Evolutionary conservation across 495 filamentous ascomycete genomes (phyloP).

Genomic region (Gamarada debralockiae): DNA sequence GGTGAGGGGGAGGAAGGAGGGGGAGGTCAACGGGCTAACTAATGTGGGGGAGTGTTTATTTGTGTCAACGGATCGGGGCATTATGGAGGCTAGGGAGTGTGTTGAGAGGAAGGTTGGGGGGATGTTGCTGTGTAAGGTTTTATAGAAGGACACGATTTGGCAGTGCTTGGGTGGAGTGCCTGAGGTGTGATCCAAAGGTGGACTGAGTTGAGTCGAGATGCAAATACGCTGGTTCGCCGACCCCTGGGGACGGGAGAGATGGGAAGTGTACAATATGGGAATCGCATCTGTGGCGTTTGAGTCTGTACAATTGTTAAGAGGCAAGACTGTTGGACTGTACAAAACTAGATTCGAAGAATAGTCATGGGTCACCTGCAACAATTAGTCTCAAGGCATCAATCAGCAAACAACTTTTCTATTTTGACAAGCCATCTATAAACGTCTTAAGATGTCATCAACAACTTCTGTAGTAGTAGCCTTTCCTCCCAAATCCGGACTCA

Average conservation of each 20-base stretch:
- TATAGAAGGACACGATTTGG: constrained; percentile 20
- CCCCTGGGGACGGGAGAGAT: background rate
- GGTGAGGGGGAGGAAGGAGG: constrained; percentile 58
- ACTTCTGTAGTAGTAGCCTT: constrained; percentile 85
- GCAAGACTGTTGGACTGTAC: too few species aligned
- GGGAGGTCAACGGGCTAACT: constrained; percentile 66
- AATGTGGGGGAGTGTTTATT: constrained; percentile 82
- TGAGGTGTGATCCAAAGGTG: constrained; percentile 3
- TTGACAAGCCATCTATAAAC: constrained; percentile 53
- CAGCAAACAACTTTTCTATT: constrained; percentile 2
- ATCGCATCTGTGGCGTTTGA: constrained; percentile 7
- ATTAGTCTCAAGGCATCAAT: too few species aligned
- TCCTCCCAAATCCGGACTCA: constrained; percentile 91
- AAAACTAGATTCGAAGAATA: too few species aligned
- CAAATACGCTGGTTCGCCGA: background rate
- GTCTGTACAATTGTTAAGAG: background rate
- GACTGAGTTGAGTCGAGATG: too few species aligned
- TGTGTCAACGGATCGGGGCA: constrained; percentile 71
- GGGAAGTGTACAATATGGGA: background rate
- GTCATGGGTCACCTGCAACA: too few species aligned
- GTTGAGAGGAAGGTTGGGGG: constrained; percentile 82
- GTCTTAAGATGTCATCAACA: constrained; percentile 80
- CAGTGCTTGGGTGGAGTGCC: constrained; percentile 3
- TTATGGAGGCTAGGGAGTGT: constrained; percentile 84
- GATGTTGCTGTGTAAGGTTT: constrained; percentile 72